These are phyloP conservation scores for Incumbomyces delicatus DNA, from an alignment of 2,329 filamentous ascomycete species.

Conservation along the genomic window DNA sequence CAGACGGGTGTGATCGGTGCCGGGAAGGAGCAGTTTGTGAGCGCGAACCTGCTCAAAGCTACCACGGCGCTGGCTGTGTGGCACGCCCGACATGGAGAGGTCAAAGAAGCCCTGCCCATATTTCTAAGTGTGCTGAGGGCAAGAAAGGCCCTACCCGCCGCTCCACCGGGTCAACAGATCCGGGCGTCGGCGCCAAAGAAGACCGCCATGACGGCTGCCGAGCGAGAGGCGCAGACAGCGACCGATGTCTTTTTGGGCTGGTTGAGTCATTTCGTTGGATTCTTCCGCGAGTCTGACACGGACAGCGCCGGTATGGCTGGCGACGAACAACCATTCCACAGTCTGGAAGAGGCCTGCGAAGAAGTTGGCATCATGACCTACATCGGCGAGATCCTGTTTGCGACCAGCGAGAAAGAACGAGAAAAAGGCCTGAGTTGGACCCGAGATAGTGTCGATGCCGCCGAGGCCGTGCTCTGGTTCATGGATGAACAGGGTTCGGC, in stretches of 20 bases:
- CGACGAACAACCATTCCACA: constrained; percentile 55
- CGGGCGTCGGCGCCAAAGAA: constrained; percentile 13
- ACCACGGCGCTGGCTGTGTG: constrained; percentile 72
- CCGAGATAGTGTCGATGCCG: constrained; percentile 70
- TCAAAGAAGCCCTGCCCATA: constrained; percentile 65
- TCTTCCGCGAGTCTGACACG: constrained; percentile 24
- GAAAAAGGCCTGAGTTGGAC: constrained; percentile 82
- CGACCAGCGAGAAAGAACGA: constrained; percentile 44
- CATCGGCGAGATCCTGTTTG: constrained; percentile 87
- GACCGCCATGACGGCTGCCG: constrained; percentile 13
- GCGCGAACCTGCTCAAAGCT: constrained; percentile 63
- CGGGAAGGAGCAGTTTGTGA: constrained; percentile 45
- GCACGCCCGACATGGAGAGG: constrained; percentile 58
- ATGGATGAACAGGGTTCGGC: constrained; percentile 23
- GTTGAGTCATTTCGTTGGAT: constrained; percentile 23
- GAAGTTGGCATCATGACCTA: constrained; percentile 81
- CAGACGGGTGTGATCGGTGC: constrained; percentile 56
- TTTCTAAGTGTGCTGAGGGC: constrained; percentile 77
- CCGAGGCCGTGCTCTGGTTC: constrained; percentile 56
- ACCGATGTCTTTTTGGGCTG: constrained; percentile 24
- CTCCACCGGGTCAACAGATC: constrained; percentile 18
- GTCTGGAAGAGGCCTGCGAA: constrained; percentile 60
- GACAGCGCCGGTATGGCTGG: constrained; percentile 55
- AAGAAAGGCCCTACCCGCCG: constrained; percentile 49
- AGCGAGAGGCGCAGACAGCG: constrained; percentile 21